Conservation (phyloP, 2,329 filamentous ascomycete genomes). For the Arthrobotrys entomopaga region DNA sequence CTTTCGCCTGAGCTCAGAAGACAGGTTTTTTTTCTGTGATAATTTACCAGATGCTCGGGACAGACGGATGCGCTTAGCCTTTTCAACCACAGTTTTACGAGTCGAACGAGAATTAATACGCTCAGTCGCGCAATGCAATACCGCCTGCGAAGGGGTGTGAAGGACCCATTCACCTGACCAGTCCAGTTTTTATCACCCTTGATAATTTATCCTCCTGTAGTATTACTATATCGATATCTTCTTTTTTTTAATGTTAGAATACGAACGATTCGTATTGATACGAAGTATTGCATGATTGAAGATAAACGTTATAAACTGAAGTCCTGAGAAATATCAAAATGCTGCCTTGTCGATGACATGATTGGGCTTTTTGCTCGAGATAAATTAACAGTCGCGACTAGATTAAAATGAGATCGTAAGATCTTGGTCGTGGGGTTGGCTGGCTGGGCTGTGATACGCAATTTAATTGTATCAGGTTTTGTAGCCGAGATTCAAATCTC, state of each 20-base stretch:
- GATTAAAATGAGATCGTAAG: conserved; percentile 32
- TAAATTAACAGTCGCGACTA: conserved; percentile 34
- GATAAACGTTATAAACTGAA: too few relatives aligned
- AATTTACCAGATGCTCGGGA: conserved; percentile 39
- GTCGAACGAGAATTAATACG: conserved; percentile 2
- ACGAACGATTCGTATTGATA: too few relatives aligned
- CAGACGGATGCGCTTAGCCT: conserved; percentile 21
- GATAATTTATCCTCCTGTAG: too few relatives aligned
- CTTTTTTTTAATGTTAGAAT: too few relatives aligned
- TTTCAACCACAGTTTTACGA: background rate
- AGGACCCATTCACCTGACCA: too few relatives aligned
- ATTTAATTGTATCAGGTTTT: conserved; percentile 56
- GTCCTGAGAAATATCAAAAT: too few relatives aligned
- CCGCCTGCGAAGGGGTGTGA: background rate
- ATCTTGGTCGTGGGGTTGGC: conserved; percentile 38
- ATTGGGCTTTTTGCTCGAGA: conserved; percentile 14
- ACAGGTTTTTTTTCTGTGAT: conserved; percentile 21
- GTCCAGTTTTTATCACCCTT: too few relatives aligned
- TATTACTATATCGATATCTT: too few relatives aligned
- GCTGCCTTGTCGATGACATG: too few relatives aligned
- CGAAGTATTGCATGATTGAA: too few relatives aligned
- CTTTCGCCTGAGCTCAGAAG: conserved; percentile 3
- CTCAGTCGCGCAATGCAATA: background rate
- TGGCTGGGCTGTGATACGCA: conserved; percentile 45
- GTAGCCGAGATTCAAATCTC: conserved; percentile 52